Evolutionary conservation across 2,329 filamentous ascomycete genomes (phyloP), one percentile per base, ranked within the genome.

Genomic region (Emergomyces pasteurianus): DNA sequence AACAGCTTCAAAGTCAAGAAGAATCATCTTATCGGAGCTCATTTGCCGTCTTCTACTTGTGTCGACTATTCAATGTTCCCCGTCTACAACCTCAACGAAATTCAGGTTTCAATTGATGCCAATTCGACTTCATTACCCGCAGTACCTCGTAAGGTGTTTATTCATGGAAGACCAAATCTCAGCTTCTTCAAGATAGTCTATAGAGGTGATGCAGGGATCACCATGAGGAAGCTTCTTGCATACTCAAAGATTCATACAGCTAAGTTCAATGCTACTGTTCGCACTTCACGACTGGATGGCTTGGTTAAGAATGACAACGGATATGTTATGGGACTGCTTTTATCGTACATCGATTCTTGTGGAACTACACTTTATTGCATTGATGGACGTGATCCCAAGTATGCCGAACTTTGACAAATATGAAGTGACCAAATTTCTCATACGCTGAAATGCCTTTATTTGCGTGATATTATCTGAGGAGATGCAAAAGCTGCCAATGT

Each of bases 401-500:
- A 46, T 64, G 61, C 58, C 38, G 53, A 52, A 9, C 28, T 60
- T 23, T 34, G 57, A 36, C 28, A 59, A 34, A 63, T 63, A 60
- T 66, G 61, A 61, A 26, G 49, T 7, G 43, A 60, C 53, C 62
- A 65, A 50, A 57, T 64, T 40, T 52, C 62, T 14, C 57, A 60
- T 31, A 60, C 56, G 49, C 26, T 67, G 14, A 58, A 62, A 31
- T 26, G 28, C 36, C 61, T 69, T 42, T 64, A 67, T 50, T 23
- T 47, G 5, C 53, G 40, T 42, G 62, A 58, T 26, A 65, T 68
- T n/a, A 61, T 69, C 36, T 68, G 67, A 68, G 70, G 69, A 38
- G 69, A 71, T 63, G 66, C 65, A 47, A 70, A 70, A 62, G 60
- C 68, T 16, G 67, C 64, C 16, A 71, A 72, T 64, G 59, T 70